These are phyloP conservation scores for Metarhizium album DNA, from an alignment of 2,329 filamentous ascomycete genomes.

Conservation along the genomic window DNA sequence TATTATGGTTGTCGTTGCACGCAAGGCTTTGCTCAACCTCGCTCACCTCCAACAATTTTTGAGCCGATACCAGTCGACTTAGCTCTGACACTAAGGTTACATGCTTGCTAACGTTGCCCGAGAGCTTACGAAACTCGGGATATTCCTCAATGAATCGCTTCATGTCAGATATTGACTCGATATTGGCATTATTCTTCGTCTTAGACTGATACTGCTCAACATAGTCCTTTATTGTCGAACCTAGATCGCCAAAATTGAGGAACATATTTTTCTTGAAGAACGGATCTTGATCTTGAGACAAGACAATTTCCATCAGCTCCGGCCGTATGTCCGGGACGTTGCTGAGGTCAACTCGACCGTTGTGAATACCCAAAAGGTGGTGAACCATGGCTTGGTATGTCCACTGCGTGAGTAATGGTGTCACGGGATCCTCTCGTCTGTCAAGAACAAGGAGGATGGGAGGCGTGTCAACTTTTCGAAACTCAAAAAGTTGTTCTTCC, in stretches of 20 bases:
- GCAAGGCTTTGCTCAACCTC: slow-evolving; percentile 94
- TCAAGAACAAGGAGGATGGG: slow-evolving; percentile 87
- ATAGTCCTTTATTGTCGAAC: slow-evolving; percentile 95
- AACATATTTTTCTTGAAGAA: slow-evolving; percentile 99
- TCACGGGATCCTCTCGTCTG: slow-evolving; percentile 87
- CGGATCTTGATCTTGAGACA: slow-evolving; percentile 93
- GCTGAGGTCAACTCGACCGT: slow-evolving; percentile 84
- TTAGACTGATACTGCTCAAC: slow-evolving; percentile 97
- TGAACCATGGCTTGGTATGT: slow-evolving; percentile 99
- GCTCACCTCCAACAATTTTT: slow-evolving; percentile 88
- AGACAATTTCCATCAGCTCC: slow-evolving; percentile 84
- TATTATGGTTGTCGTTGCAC: slow-evolving; percentile 89
- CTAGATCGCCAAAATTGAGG: slow-evolving; percentile 90
- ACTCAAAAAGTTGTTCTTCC: slow-evolving; percentile 94
- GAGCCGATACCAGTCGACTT: slow-evolving; percentile 73
- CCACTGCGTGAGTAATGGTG: slow-evolving; percentile 91
- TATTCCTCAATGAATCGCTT: slow-evolving; percentile 99
- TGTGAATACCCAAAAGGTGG: slow-evolving; percentile 84
- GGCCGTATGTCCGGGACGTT: slow-evolving; percentile 74
- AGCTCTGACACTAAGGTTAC: slow-evolving; percentile 92
- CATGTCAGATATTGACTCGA: slow-evolving; percentile 97
- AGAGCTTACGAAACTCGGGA: slow-evolving; percentile 92
- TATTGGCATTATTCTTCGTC: slow-evolving; percentile 91
- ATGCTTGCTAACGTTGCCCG: slow-evolving; percentile 96
- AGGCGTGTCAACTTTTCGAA: slow-evolving; percentile 86